Conservation (phyloP, 2,329 filamentous ascomycete species). For the Sphaerostilbella broomeana region DNA sequence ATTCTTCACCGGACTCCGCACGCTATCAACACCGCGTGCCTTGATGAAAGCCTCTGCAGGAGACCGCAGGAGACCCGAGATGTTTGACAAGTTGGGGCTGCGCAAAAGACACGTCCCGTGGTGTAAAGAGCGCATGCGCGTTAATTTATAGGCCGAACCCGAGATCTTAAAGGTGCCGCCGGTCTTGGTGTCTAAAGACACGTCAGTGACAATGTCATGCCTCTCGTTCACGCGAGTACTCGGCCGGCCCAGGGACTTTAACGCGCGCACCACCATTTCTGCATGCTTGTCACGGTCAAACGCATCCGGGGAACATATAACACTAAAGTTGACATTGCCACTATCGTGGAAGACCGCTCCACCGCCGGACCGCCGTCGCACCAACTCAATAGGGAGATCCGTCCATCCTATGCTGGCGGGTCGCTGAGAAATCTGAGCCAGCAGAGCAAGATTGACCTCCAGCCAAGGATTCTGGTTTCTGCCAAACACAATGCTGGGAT, state of each 20-base stretch:
- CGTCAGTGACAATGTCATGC: conserved; percentile 82
- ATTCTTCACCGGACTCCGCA: conserved; percentile 78
- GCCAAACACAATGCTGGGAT: conserved; percentile 82
- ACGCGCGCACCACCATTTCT: conserved; percentile 83
- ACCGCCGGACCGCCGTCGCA: conserved; percentile 80
- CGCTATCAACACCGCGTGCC: conserved; percentile 83
- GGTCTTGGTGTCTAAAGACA: conserved; percentile 15
- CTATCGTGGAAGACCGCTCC: conserved; percentile 90
- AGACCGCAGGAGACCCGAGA: conserved; percentile 68
- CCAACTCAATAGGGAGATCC: conserved; percentile 46
- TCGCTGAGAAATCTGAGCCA: conserved; percentile 32
- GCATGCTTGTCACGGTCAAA: conserved; percentile 87
- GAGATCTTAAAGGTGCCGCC: conserved; percentile 66
- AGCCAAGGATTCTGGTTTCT: conserved; percentile 98
- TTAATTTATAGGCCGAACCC: conserved; percentile 92
- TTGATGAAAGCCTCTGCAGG: conserved; percentile 70
- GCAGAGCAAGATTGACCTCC: conserved; percentile 68
- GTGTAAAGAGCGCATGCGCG: conserved; percentile 71
- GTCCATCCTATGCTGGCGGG: conserved; percentile 21
- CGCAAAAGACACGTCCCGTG: conserved; percentile 84
- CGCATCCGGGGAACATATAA: conserved; percentile 68
- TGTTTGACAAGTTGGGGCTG: conserved; percentile 64
- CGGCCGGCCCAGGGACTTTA: conserved; percentile 52
- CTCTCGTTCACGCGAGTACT: conserved; percentile 74
- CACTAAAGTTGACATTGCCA: conserved; percentile 92